Conservation (phyloP, 306 rosid genomes). For the Senna tora region DNA sequence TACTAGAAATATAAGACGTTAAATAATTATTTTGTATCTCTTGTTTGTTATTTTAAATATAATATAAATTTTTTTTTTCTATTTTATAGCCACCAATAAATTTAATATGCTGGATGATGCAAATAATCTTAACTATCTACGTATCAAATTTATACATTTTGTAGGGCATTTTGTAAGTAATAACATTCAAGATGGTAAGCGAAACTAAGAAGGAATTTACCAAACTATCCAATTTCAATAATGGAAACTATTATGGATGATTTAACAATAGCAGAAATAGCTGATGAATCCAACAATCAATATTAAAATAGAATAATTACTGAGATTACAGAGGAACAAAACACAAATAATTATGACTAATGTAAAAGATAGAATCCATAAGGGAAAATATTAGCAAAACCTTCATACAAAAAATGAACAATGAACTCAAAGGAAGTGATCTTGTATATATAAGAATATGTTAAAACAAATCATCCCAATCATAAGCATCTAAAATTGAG, state of each 20-base stretch:
- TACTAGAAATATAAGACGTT: too few relatives aligned
- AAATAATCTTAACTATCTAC: too few relatives aligned
- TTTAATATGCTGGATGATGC: too few relatives aligned
- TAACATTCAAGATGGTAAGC: background rate
- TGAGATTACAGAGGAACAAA: background rate
- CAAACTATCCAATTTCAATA: too few relatives aligned
- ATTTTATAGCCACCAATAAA: too few relatives aligned
- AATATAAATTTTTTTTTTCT: too few relatives aligned
- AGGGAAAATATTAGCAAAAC: background rate
- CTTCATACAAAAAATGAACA: background rate
- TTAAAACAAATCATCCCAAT: constrained; percentile 18
- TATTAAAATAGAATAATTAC: background rate
- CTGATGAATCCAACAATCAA: background rate
- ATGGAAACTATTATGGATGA: background rate
- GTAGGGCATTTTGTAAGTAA: too few relatives aligned
- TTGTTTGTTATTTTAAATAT: too few relatives aligned
- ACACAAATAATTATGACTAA: background rate
- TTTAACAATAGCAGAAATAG: background rate
- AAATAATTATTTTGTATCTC: too few relatives aligned
- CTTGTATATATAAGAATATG: constrained; percentile 28
- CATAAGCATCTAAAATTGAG: constrained; percentile 1
- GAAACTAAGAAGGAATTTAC: too few relatives aligned
- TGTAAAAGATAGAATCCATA: background rate
- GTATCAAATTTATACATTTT: too few relatives aligned
- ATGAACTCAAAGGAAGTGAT: background rate